phyloP scores from a whole-genome alignment of 352 stramenopile species.

The Phytophthora sojae region DNA sequence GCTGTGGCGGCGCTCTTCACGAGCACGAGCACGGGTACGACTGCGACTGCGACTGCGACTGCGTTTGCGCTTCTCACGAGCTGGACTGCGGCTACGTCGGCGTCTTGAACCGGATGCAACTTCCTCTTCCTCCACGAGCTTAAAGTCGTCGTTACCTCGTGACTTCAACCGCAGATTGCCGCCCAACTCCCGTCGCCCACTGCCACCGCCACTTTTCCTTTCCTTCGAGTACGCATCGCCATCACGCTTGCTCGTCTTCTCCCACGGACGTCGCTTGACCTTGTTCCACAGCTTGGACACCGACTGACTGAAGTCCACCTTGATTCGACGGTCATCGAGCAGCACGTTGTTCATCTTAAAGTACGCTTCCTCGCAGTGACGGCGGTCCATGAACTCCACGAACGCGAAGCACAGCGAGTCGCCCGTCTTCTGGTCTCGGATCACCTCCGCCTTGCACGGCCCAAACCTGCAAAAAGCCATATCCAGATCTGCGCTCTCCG shows the following conservation, averaged over 20 bases:
- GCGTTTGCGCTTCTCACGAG: constrained; percentile 19
- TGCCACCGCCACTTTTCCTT: constrained; percentile 30
- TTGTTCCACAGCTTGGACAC: constrained; percentile 98
- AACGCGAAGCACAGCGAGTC: constrained; percentile 99
- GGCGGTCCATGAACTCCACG: constrained; percentile 96
- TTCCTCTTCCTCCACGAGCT: constrained; percentile 61
- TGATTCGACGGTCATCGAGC: constrained; percentile 96
- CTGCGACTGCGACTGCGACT: constrained; percentile 34
- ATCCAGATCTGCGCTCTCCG: constrained; percentile 93
- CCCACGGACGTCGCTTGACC: constrained; percentile 69
- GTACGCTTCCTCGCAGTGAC: constrained; percentile 96
- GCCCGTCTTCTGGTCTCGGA: constrained; percentile 97
- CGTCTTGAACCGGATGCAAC: constrained; percentile 2
- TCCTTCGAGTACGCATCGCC: constrained; percentile 51
- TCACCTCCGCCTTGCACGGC: constrained; percentile 93
- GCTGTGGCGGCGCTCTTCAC: constrained; percentile 25
- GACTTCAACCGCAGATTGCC: constrained; percentile 59
- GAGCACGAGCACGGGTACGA: constrained; percentile 13
- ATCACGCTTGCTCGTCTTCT: constrained; percentile 66
- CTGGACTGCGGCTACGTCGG: constrained; percentile 15
- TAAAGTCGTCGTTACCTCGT: constrained; percentile 38
- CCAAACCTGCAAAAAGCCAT: constrained; percentile 96
- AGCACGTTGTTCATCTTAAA: constrained; percentile 99
- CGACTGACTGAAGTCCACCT: constrained; percentile 98
- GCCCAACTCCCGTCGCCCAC: constrained; percentile 37